Base-by-base conservation (phyloP, 2,329 filamentous ascomycete species). In the Calonectria henricotiae region DNA sequence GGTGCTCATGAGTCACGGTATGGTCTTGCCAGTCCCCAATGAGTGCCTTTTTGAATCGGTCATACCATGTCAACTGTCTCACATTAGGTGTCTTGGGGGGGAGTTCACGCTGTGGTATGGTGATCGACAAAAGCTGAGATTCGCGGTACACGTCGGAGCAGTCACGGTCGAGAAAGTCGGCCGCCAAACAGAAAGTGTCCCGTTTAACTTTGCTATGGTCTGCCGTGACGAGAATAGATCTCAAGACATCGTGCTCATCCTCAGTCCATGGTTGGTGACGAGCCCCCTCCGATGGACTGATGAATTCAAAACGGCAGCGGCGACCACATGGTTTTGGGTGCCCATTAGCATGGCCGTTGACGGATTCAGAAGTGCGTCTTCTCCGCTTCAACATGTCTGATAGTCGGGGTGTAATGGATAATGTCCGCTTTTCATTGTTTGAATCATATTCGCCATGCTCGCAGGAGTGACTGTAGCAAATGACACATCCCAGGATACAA, bases 361-460 rank as follows among this genome's bases (percentile, higher is more conserved):
- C 62, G 12, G 70, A 69, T 15, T 44, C 25, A 2, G 62, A 47
- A 25, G 67, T 64, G 37, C 68, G 74, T 20, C 78, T 76, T 44
- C 78, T 77, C 30, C 73, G 75, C 64, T 76, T 80, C n/a, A 82
- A 66, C 11, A 77, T 76, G 39, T 82, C 80, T 6, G 80, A 80
- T 11, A 82, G 76, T n/a, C 76, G 77, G 6, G 80, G 79, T 6
- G 79, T 76, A 46, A 89, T 81, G 3, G 87, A 88, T 74, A 90
- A 88, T 3, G 85, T 87, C 39, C 86, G 84, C 74, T 89, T 87
- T 69, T 88, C 77, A 54, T 85, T 85, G 55, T 80, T 87, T 62
- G 87, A 86, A 65, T 89, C 86, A 62, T 89, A 90, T 65, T 90
- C 88, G 54, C 89, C 89, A 71, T 91, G 89, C 75, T 90, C 89